Base-by-base conservation (phyloP, 306 rosid genomes). In the Begonia fuchsioides region DNA sequence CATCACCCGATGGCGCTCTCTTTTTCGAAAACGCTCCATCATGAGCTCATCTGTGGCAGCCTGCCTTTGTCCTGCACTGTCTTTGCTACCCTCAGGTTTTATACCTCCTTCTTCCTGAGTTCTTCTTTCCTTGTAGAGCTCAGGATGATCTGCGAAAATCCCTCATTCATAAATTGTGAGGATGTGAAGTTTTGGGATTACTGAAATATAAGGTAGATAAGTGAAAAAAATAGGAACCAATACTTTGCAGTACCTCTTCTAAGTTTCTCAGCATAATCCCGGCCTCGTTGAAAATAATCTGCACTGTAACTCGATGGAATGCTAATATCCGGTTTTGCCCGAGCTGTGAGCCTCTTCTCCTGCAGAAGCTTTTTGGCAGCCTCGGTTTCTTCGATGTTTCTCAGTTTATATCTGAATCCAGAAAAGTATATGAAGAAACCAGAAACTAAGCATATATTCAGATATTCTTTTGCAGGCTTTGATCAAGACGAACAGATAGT, bases 281-380 rank as follows among this genome's bases (percentile, higher is more conserved):
- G 77, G 72, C 95, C 98, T 38, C 98, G 98, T 66, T 90, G 98
- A 69, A 90, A 90, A 76, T 85, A 90, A 66, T 82, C 98, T 16
- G 95, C 98, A 49, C 95, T 90, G 51, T 79, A 90, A 68, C 98
- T 90, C 11, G 95, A 61, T 14, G 98, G 98, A 48, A 90, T 81
- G 77, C 76, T 85, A 64, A 71, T 56, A 47, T 90, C 98, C 60
- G 98, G 77, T 60, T 85, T 90, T 8, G 80, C 35, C 53, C 80
- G 78, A 60, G 92, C 92, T 54, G 66, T 69, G 47, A 90, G 95
- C 52, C 94, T 82, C 81, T 79, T 90, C 69, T 90, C 98, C 64
- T 85, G 98, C 49, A 90, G 69, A 69, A 81, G 68, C 76, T 90
- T 90, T 62, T 90, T 90, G 19, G 95, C 95, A 54, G 98, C 95